Conservation (phyloP, 2,329 filamentous ascomycete genomes). For the Colletotrichum siamense region DNA sequence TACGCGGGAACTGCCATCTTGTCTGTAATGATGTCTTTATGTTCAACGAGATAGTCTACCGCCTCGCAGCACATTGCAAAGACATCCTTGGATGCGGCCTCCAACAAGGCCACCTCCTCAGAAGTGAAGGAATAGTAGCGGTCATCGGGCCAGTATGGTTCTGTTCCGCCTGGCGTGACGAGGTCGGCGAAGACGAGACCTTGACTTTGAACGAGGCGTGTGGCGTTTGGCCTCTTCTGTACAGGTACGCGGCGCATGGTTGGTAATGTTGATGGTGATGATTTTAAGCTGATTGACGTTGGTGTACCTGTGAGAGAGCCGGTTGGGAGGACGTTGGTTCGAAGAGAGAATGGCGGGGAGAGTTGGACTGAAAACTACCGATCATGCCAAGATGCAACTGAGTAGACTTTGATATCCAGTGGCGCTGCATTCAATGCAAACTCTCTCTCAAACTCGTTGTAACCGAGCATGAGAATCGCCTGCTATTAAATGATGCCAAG, state of each 20-base stretch:
- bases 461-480: background rate
- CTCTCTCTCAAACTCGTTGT: background rate
- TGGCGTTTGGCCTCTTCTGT: background rate
- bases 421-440: background rate
- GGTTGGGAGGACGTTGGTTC: background rate
- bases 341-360: background rate
- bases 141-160: constrained; percentile 5
- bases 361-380: background rate
- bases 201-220: background rate
- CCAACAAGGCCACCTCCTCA: background rate
- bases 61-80: constrained; percentile 5
- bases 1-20: background rate
- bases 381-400: background rate
- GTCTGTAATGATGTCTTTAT: background rate
- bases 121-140: background rate
- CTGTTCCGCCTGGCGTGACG: background rate
- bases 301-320: background rate
- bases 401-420: background rate
- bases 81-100: background rate
- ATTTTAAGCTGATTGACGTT: background rate
- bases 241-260: background rate
- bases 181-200: background rate
- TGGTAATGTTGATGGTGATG: background rate
- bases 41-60: background rate
- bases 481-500: background rate